Base-by-base conservation (phyloP, 176 grass and related monocot species). In the Tuctoria greenei region DNA sequence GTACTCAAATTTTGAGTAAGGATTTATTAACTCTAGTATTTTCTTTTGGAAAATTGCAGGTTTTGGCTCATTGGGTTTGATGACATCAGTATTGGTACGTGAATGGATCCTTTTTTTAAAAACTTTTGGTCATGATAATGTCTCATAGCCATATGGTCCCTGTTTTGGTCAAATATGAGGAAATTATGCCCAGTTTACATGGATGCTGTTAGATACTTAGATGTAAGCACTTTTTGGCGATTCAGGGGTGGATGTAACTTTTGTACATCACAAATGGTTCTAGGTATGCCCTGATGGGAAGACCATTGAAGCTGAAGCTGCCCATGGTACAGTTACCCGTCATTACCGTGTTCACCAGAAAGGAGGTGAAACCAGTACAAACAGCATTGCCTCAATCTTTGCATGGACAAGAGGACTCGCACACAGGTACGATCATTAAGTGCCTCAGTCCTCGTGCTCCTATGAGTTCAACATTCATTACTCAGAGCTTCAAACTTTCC, bases 251-350 rank as follows among this genome's bases (percentile, higher is more conserved):
- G 54, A 40, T 12, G 2, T 13, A 27, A 51, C 18, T 71, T 40
- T 17, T 55, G 18, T 69, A 21, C n/a, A 50, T 17, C n/a, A 31
- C 42, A 38, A 64, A 24, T 69, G 65, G 8, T 42, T 23, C 5
- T 72, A 91, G 89, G 76, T 91, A 28, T 88, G 84, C 54, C 85
- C 85, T 56, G 81, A 91, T 64, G 81, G 89, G 8, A 91, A 91
- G 83, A 90, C 88, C 23, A 86, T 90, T 6, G 88, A 90, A 86
- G 88, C 88, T 58, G 88, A 90, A 90, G 88, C 88, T 69, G 88
- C 86, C n/a, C 86, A 89, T 61, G 86, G 86, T 37, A 89, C 81
- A 20, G 86, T 89, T 43, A 89, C 86, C 43, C 88, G 88, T 31
- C 88, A 86, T 86, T 90, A 74, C 41, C 73, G 88, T 61, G 73